Percentiles rank a stretch among this genome's conserved stretches.
Evolutionary conservation across 2,329 filamentous ascomycete species (phyloP).

Genomic region (Fusarium udum): DNA sequence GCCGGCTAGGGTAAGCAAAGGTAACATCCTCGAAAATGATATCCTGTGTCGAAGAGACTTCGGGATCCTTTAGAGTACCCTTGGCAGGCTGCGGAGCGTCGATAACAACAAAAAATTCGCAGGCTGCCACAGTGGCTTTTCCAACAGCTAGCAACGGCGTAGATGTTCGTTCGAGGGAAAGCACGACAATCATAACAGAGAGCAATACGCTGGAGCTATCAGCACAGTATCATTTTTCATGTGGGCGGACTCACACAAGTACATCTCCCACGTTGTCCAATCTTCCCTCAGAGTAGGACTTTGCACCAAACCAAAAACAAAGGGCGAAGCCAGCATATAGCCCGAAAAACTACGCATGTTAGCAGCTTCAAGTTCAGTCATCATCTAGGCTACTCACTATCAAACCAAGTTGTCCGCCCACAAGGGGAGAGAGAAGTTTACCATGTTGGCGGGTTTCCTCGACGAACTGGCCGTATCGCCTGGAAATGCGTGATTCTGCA

Average conservation of each 20-base stretch:
- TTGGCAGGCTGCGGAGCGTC: slow-evolving; percentile 55
- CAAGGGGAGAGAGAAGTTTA: slow-evolving; percentile 59
- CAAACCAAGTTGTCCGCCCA: slow-evolving; percentile 63
- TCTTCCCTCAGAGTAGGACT: slow-evolving; percentile 57
- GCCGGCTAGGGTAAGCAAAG: slow-evolving; percentile 78
- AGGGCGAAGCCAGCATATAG: slow-evolving; percentile 64
- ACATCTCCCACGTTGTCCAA: slow-evolving; percentile 63
- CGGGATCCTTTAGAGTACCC: slow-evolving; percentile 49
- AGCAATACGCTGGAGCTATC: slow-evolving; percentile 56
- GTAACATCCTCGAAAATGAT: slow-evolving; percentile 67
- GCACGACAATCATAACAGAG: slow-evolving; percentile 67
- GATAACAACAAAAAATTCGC: slow-evolving; percentile 66
- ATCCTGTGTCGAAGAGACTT: slow-evolving; percentile 51
- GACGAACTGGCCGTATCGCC: slow-evolving; percentile 64
- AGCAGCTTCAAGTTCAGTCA: not conserved
- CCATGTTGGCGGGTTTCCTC: slow-evolving; percentile 62
- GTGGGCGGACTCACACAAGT: slow-evolving; percentile 57
- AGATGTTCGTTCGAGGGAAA: slow-evolving; percentile 66
- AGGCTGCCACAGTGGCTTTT: slow-evolving; percentile 66
- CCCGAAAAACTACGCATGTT: slow-evolving; percentile 58
- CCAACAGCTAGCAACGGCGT: slow-evolving; percentile 67
- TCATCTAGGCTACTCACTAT: slow-evolving; percentile 36
- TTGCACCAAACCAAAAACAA: slow-evolving; percentile 71
- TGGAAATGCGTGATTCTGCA: slow-evolving; percentile 63
- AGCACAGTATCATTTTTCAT: not conserved